A percentile compares a stretch with the other conserved stretches of the same genome.
These are phyloP conservation scores for Fusarium chuoi DNA, from an alignment of 2,329 filamentous ascomycete species.

Conservation along the genomic window DNA sequence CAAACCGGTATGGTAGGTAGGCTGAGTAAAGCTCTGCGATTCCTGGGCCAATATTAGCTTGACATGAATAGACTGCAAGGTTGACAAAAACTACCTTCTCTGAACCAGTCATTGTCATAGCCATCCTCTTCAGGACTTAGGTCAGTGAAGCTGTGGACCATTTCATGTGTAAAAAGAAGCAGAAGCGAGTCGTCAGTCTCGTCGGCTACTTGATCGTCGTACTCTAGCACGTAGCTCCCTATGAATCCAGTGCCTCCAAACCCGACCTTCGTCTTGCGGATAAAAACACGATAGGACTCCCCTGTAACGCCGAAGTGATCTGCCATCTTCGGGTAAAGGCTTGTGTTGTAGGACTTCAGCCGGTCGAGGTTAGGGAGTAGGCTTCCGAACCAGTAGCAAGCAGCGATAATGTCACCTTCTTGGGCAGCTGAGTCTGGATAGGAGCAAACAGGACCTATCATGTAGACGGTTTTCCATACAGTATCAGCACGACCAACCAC, in stretches of 20 bases:
- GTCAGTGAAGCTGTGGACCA: background rate
- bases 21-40: background rate
- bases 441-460: background rate
- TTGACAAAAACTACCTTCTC: background rate
- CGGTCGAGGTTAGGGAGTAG: background rate
- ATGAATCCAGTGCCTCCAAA: background rate
- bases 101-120: background rate
- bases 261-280: background rate
- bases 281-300: background rate
- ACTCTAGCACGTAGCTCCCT: background rate
- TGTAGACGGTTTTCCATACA: background rate
- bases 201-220: background rate
- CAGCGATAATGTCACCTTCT: background rate
- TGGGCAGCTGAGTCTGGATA: background rate
- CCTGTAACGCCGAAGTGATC: background rate
- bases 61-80: rapidly evolving
- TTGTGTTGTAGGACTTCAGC: background rate
- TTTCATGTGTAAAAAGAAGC: background rate
- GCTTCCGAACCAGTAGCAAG: background rate
- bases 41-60: background rate
- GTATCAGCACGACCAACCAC: background rate
- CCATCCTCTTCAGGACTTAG: background rate
- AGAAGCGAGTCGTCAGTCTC: background rate
- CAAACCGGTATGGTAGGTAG: background rate
- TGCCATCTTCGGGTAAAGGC: background rate